Evolutionary conservation across 1,139 yeast genomes (phyloP).

Genomic region (Geotrichum klebahnii): DNA sequence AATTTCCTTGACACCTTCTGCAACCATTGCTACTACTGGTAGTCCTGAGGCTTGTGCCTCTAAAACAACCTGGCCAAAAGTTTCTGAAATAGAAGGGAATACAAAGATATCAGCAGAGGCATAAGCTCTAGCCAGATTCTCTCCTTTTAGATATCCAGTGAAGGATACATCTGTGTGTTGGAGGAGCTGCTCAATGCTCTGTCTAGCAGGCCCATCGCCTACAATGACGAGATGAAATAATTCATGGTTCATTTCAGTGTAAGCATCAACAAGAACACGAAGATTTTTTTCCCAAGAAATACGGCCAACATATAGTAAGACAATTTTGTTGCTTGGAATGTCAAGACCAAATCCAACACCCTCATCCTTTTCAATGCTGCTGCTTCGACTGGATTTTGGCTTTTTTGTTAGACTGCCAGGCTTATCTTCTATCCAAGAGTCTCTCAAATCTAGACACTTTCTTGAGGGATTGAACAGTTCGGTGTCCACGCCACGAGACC

Average conservation of each 20-base stretch:
- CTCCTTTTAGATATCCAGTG: conserved; percentile 27
- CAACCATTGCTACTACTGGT: conserved; percentile 26
- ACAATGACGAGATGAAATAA: conserved; percentile 24
- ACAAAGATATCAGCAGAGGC: conserved; percentile 27
- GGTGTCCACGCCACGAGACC: conserved; percentile 27
- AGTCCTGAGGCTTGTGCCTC: conserved; percentile 28
- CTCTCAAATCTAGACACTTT: conserved; percentile 18
- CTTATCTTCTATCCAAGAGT: conserved; percentile 19
- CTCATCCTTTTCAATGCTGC: conserved; percentile 21
- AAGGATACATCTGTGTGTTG: conserved; percentile 24
- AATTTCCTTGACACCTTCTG: conserved; percentile 25
- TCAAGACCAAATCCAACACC: conserved; percentile 24
- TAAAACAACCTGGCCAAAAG: conserved; percentile 28
- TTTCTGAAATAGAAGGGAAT: conserved; percentile 26
- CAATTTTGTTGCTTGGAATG: conserved; percentile 18
- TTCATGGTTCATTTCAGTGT: conserved; percentile 31
- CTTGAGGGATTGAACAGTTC: conserved; percentile 21
- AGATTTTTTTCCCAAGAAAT: conserved; percentile 27
- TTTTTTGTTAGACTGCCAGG: background rate
- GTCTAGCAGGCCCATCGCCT: conserved; percentile 27
- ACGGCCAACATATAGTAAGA: conserved; percentile 27
- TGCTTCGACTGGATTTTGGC: conserved; percentile 5
- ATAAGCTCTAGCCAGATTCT: conserved; percentile 25
- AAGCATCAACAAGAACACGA: conserved; percentile 34
- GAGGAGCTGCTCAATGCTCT: conserved; percentile 21